These are phyloP conservation scores for Sporothrix variecibatus DNA, from an alignment of 2,329 filamentous ascomycete species.

Conservation along the genomic window DNA sequence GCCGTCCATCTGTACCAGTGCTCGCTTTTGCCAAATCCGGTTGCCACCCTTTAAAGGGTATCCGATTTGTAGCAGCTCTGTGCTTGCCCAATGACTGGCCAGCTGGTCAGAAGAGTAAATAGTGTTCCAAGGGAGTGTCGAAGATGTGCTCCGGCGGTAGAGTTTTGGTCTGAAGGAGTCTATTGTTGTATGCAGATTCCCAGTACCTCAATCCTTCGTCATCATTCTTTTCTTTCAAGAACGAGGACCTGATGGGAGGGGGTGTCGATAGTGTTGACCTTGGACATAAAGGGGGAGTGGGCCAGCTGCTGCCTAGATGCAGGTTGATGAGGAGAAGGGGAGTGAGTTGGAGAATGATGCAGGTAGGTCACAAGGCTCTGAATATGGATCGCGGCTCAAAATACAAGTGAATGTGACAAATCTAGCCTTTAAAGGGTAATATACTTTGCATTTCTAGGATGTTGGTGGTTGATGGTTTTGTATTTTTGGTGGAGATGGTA, in stretches of 20 bases:
- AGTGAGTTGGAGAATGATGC: not conserved
- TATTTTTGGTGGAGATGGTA: not conserved
- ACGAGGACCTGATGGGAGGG: not conserved
- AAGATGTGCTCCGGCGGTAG: not conserved
- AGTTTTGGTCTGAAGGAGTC: not conserved
- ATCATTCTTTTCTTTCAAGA: not conserved
- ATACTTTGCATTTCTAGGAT: not conserved
- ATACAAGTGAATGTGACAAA: not conserved
- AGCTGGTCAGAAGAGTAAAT: slow-evolving; percentile 11
- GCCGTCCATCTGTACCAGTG: not conserved
- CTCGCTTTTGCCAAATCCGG: no score
- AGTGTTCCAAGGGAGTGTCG: no score
- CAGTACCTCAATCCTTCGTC: not conserved
- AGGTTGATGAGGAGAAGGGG: not conserved
- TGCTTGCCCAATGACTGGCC: slow-evolving; percentile 4
- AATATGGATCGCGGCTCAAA: not conserved
- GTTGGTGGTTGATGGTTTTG: not conserved
- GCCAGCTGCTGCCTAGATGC: not conserved
- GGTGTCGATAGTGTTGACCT: not conserved
- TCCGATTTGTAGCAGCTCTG: no score
- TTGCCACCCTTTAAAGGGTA: no score
- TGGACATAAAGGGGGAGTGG: not conserved
- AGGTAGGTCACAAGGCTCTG: not conserved
- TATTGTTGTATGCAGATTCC: not conserved
- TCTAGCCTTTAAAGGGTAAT: not conserved